Evolutionary conservation across 768 basidiomycete genomes (phyloP).

Genomic region (Termitomyces sp.): DNA sequence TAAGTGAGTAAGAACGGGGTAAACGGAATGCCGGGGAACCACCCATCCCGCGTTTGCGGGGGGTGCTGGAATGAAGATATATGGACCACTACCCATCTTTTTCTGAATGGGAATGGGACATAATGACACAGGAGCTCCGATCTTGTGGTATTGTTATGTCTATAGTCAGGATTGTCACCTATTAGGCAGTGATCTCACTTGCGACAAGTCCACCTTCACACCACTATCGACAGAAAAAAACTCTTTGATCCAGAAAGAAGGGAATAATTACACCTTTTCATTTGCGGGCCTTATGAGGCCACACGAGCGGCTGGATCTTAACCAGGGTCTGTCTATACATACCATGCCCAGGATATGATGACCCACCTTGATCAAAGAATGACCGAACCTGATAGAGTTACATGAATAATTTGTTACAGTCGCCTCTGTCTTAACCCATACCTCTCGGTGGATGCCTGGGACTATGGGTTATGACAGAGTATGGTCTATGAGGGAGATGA

Average conservation of each 20-base stretch:
- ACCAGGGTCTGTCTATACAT: constrained; percentile 3
- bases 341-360: neutral
- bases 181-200: neutral
- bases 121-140: neutral
- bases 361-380: constrained; percentile 16
- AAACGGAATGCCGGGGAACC: constrained; percentile 3
- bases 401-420: neutral
- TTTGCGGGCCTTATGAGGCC: neutral
- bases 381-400: constrained; percentile 17
- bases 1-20: neutral
- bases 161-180: constrained; percentile 1
- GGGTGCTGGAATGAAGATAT: neutral
- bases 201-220: neutral
- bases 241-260: neutral
- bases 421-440: no score
- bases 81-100: neutral
- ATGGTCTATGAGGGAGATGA: no score
- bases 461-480: no score
- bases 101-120: neutral
- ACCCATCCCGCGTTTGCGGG: neutral
- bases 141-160: neutral
- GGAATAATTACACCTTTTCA: neutral
- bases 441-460: no score
- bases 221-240: neutral
- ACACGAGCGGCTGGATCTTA: constrained; percentile 1